phyloP scores from a whole-genome alignment of 495 filamentous ascomycete species.

The Aspergillus taichungensis region DNA sequence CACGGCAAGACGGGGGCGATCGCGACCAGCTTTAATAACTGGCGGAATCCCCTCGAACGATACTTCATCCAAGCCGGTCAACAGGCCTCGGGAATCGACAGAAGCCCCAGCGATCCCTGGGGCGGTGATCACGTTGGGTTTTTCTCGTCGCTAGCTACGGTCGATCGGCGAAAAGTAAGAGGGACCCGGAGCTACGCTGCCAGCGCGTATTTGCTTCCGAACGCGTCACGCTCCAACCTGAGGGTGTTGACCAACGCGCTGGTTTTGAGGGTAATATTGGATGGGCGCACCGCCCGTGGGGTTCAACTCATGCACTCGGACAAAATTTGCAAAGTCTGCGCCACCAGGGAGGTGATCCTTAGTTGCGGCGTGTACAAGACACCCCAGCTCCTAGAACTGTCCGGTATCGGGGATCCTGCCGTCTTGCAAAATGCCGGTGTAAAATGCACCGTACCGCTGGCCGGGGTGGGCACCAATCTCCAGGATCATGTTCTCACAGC shows the following conservation, averaged over 20 bases:
- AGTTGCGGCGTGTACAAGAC: slow-evolving; percentile 43
- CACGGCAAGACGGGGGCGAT: slow-evolving; percentile 23
- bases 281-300: slow-evolving; percentile 19
- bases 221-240: slow-evolving; percentile 14
- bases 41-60: slow-evolving; percentile 14
- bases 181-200: slow-evolving; percentile 45
- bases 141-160: slow-evolving; percentile 25
- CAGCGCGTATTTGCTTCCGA: slow-evolving; percentile 21
- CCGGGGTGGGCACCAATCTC: slow-evolving; percentile 37
- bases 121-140: slow-evolving; percentile 28
- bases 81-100: slow-evolving; percentile 7
- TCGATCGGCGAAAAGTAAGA: slow-evolving; percentile 31
- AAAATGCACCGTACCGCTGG: slow-evolving; percentile 25
- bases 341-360: slow-evolving; percentile 45
- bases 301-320: slow-evolving; percentile 27
- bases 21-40: slow-evolving; percentile 23
- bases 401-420: slow-evolving; percentile 40
- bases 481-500: slow-evolving; percentile 32
- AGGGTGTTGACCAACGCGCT: slow-evolving; percentile 23
- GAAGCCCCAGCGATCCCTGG: slow-evolving; percentile 22
- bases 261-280: slow-evolving; percentile 18
- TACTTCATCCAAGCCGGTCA: slow-evolving; percentile 20
- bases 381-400: slow-evolving; percentile 49
- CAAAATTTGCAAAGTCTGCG: slow-evolving; percentile 32
- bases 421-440: slow-evolving; percentile 25